Conservation (phyloP, 176 grass and related monocot species). For the Guadua angustifolia region DNA sequence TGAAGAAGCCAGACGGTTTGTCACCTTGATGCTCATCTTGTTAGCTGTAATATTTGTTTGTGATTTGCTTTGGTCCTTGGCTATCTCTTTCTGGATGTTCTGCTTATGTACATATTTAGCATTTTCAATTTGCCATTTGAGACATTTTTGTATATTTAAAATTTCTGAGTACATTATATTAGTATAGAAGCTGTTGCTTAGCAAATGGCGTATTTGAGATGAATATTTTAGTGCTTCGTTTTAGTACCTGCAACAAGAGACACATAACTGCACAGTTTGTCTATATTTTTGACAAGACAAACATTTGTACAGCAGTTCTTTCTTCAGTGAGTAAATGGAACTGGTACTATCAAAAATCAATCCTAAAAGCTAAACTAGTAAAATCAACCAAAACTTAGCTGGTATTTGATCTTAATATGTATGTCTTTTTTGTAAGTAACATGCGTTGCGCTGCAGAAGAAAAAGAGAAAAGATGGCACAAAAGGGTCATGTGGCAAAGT, state of each 20-base stretch:
- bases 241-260: not conserved
- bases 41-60: slow-evolving; percentile 11
- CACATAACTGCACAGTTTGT: not conserved
- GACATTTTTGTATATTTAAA: slow-evolving; percentile 8
- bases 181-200: not conserved
- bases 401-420: slow-evolving; percentile 6
- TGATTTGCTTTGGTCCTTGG: slow-evolving; percentile 15
- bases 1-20: slow-evolving; percentile 86
- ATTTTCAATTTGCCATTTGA: slow-evolving; percentile 20
- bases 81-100: not conserved
- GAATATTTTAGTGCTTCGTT: not conserved
- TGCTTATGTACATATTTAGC: not conserved
- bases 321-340: slow-evolving; percentile 10
- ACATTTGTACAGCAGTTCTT: not conserved
- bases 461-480: not conserved
- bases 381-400: not conserved
- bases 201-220: not conserved
- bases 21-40: slow-evolving; percentile 22
- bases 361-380: not conserved
- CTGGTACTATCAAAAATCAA: not conserved
- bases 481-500: not conserved
- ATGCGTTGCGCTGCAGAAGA: not conserved
- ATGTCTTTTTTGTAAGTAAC: not conserved
- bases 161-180: slow-evolving; percentile 15
- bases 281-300: not conserved